phyloP scores from a whole-genome alignment of 1,284 basidiomycete species.

The Malassezia pachydermatis region DNA sequence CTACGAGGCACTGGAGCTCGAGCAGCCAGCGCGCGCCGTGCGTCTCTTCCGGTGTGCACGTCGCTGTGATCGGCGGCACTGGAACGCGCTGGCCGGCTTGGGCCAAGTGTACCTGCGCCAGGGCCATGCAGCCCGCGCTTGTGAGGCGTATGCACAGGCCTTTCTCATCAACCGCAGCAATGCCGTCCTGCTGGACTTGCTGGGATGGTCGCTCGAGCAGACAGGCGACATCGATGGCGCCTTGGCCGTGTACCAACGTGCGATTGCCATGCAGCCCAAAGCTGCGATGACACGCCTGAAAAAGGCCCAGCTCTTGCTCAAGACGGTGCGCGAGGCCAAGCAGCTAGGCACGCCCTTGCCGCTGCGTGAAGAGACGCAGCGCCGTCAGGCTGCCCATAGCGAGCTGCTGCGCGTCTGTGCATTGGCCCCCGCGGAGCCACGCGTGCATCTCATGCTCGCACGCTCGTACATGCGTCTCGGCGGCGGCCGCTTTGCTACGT shows the following conservation, averaged over 20 bases:
- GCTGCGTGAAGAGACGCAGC: slow-evolving; percentile 3
- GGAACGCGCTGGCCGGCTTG: slow-evolving; percentile 44
- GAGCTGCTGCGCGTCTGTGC: slow-evolving; percentile 34
- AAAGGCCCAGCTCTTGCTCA: slow-evolving; percentile 19
- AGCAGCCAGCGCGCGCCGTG: slow-evolving; percentile 31
- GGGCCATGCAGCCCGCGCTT: slow-evolving; percentile 30
- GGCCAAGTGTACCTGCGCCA: slow-evolving; percentile 33
- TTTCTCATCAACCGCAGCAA: slow-evolving; percentile 32
- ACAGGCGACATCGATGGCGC: slow-evolving; percentile 17
- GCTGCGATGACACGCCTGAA: slow-evolving; percentile 21
- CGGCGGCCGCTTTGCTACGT: slow-evolving; percentile 30
- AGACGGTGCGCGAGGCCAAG: slow-evolving; percentile 3
- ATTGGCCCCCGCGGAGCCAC: slow-evolving; percentile 36
- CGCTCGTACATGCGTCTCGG: slow-evolving; percentile 44
- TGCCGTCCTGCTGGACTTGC: slow-evolving; percentile 38
- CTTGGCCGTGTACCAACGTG: slow-evolving; percentile 19
- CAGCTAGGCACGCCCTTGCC: neutral
- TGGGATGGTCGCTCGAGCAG: slow-evolving; percentile 28
- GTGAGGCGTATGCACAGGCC: slow-evolving; percentile 32
- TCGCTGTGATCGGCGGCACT: slow-evolving; percentile 36
- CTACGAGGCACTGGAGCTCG: slow-evolving; percentile 41
- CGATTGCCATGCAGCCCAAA: slow-evolving; percentile 20
- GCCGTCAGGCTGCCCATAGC: slow-evolving; percentile 24
- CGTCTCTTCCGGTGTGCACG: slow-evolving; percentile 39
- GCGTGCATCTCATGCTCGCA: slow-evolving; percentile 40